Base-by-base conservation (phyloP, 129 eudicot species). In the Helianthus annuus region DNA sequence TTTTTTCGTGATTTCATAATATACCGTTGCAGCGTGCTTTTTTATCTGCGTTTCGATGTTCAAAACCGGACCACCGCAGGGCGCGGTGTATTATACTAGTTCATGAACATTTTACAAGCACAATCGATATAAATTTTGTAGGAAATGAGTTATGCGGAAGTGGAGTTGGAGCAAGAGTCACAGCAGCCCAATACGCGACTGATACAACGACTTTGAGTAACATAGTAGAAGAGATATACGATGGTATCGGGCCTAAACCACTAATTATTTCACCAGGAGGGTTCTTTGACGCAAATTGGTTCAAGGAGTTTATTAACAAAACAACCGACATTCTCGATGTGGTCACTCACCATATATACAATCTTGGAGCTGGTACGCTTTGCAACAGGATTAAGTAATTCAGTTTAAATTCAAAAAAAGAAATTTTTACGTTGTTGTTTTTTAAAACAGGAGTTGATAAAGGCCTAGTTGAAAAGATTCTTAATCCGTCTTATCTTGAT, bases 161-260 rank as follows among this genome's bases (percentile, higher is more conserved):
- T 67, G 71, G 71, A 67, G 56, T 67, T 46, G 58, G 71, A 46
- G 56, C 71, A 48, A 22, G 71, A 64, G 69, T 64, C 6, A 10
- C 39, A 5, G 71, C 71, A 66, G 38, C 38, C 38, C 71, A 67
- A 48, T 67, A 48, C 11, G 71, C 58, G 3, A 10, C 24, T 14
- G 71, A 67, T 57, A 46, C 71, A 4, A 12, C 11, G 22, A 48
- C 57, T 7, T 39, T 64, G 9, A 67, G 5, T 6, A 27, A 48
- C 58, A 67, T 67, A 64, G 24, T 29, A 14, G 40, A 29, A 24
- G 22, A 14, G 0, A 19, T 48, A 24, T 67, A 67, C 29, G 40
- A 67, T 27, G 55, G 22, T 48, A 45, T 48, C 3, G 52, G 27
- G 19, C 42, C 71, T 24, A 48, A 67, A 7, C 58, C 71, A 13